Base-by-base conservation (phyloP, 176 grass and related monocot genomes). In the sorghum (Sorghum bicolor) region DNA sequence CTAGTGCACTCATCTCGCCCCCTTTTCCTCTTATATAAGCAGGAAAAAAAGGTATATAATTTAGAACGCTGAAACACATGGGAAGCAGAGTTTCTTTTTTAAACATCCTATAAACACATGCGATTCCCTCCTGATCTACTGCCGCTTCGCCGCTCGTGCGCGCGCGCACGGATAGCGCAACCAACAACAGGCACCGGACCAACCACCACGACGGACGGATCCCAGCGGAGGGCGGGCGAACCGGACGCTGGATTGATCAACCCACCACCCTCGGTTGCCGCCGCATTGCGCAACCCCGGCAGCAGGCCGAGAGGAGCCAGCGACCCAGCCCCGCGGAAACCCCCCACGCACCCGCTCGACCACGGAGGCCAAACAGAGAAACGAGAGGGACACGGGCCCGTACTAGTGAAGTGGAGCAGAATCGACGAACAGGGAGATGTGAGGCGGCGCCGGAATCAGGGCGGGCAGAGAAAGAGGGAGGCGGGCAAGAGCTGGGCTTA, bases 51-150 rank as follows among this genome's bases (percentile, higher is more conserved):
- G 1, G 31, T 15, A 47, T 38, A 77, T 17, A 57, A 86, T 85
- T 85, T 72, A 81, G 53, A 77, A 71, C 6, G 20, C 64, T 41
- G 34, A 26, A 77, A 64, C 71, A 85, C 64, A 76, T 71, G 87
- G 36, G 63, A 15, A 47, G 19, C 14, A 32, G 40, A 33, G 66
- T 39, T 78, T 22, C n/a, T 47, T 65, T 33, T 75, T 24, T 24
- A 39, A 64, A 86, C 80, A 86, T 34, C 43, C 43, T 68, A 32
- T 68, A 32, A 77, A 48, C 50, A 80, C 62, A 67, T 37, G 69
- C n/a, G 65, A 78, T 82, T 73, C 74, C 52, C 22, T 86, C 78
- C 37, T 26, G 83, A 82, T 82, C 88, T 78, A 36, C 72, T 22
- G 16, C 78, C 38, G 25, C 62, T 61, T 8, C 36, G 8, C 16